Percentiles rank a stretch among this genome's conserved stretches.
phyloP scores from a whole-genome alignment of 495 filamentous ascomycete genomes.

The Penicillium coffeae region DNA sequence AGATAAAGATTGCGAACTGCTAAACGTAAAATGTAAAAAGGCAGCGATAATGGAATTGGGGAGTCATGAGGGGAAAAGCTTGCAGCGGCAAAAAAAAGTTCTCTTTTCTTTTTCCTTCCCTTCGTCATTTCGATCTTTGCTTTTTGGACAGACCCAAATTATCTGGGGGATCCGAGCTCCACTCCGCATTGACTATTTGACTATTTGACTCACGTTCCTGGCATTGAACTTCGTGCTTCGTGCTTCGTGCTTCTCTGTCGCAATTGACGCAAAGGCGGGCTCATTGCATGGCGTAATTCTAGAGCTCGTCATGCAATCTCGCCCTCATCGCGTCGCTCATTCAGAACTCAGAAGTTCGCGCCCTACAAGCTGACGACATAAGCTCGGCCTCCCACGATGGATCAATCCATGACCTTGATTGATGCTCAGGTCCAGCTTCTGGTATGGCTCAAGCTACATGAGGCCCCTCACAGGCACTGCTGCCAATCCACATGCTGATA shows the following conservation, averaged over 20 bases:
- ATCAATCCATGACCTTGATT: conserved; percentile 46
- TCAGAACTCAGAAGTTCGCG: conserved; percentile 1
- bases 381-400: conserved; percentile 27
- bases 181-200: too few species aligned
- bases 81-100: too few species aligned
- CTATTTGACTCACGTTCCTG: background rate
- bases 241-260: background rate
- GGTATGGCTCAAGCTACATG: too few species aligned
- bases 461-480: background rate
- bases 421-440: conserved; percentile 55
- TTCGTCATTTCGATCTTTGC: background rate
- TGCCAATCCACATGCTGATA: background rate
- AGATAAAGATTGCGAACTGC: conserved; percentile 5
- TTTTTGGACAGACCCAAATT: too few species aligned
- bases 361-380: too few species aligned
- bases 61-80: too few species aligned
- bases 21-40: too few species aligned
- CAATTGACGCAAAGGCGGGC: background rate
- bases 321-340: background rate
- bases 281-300: background rate
- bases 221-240: background rate
- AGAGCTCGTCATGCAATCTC: background rate
- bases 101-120: background rate
- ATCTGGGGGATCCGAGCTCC: background rate
- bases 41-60: background rate